These are phyloP conservation scores for Carex cristatella DNA, from an alignment of 176 grass and related monocot genomes.

Conservation along the genomic window DNA sequence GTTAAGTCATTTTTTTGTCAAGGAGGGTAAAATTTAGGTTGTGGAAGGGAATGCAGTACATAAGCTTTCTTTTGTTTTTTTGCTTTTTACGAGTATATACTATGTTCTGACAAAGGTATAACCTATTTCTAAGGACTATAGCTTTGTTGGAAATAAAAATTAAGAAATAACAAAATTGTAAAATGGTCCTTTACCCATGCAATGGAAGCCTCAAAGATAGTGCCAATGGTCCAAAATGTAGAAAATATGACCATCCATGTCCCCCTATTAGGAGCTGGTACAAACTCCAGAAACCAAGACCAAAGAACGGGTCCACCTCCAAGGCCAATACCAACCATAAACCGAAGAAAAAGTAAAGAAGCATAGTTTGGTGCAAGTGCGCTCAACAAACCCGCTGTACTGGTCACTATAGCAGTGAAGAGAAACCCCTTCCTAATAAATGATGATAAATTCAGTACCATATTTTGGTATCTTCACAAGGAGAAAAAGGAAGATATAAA, in stretches of 20 bases:
- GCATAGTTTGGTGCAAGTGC: slow-evolving; percentile 82
- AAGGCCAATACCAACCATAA: slow-evolving; percentile 87
- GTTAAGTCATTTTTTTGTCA: not conserved
- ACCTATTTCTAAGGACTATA: not conserved
- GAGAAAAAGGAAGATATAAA: not conserved
- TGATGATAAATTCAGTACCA: not conserved
- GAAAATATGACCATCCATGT: slow-evolving; percentile 94
- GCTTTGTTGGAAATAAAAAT: not conserved
- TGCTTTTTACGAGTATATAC: not conserved
- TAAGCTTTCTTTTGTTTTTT: not conserved
- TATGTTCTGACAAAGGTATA: not conserved
- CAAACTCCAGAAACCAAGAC: slow-evolving; percentile 98
- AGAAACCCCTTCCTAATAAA: slow-evolving; percentile 85
- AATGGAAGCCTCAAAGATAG: slow-evolving; percentile 89
- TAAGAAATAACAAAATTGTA: not conserved
- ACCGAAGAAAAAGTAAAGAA: slow-evolving; percentile 56
- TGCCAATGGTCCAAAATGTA: slow-evolving; percentile 94
- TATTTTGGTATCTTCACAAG: not conserved
- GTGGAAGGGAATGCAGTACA: not conserved
- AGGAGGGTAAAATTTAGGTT: not conserved
- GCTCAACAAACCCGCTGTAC: slow-evolving; percentile 68
- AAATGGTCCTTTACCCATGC: slow-evolving; percentile 63
- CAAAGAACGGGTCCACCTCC: slow-evolving; percentile 89
- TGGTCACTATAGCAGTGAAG: slow-evolving; percentile 86
- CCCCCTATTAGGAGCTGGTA: slow-evolving; percentile 83